A percentile compares a stretch with the other conserved stretches of the same genome.
Conservation (phyloP, 2,329 filamentous ascomycete species). For the Penicillium sp. region DNA sequence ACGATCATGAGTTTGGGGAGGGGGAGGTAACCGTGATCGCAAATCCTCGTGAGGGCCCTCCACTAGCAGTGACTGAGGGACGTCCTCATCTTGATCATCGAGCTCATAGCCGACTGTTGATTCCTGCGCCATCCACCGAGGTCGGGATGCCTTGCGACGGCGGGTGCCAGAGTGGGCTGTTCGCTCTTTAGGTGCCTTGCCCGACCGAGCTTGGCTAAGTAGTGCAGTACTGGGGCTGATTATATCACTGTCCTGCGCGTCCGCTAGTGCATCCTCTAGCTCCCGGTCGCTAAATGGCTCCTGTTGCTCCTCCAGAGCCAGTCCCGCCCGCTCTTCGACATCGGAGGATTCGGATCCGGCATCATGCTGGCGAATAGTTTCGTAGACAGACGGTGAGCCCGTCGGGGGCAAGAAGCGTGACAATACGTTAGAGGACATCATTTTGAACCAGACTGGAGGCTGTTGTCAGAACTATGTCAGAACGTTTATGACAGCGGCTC, state of each 20-base stretch:
- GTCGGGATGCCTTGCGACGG: conserved; percentile 30
- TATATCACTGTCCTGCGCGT: conserved; percentile 49
- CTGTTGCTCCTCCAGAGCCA: conserved; percentile 48
- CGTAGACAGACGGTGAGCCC: conserved; percentile 48
- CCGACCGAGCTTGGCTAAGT: conserved; percentile 32
- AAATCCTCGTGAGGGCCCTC: conserved; percentile 47
- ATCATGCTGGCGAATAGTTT: conserved; percentile 47
- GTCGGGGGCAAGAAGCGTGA: conserved; percentile 48
- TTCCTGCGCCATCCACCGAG: conserved; percentile 30
- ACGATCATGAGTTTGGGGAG: conserved; percentile 30
- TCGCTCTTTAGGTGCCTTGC: conserved; percentile 16
- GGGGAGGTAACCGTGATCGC: conserved; percentile 38
- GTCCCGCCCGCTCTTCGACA: conserved; percentile 45
- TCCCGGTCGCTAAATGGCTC: conserved; percentile 55
- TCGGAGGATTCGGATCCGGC: conserved; percentile 46
- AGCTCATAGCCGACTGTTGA: conserved; percentile 35
- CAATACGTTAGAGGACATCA: conserved; percentile 44
- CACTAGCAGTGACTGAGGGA: conserved; percentile 60
- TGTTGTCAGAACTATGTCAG: conserved; percentile 5
- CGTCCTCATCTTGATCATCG: conserved; percentile 59
- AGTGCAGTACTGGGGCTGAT: conserved; percentile 44
- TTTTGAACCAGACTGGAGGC: conserved; percentile 23
- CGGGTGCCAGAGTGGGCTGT: conserved; percentile 22
- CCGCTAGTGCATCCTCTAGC: conserved; percentile 54
- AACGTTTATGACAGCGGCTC: conserved; percentile 16